A percentile compares a stretch with the other conserved stretches of the same genome.
Evolutionary conservation across 805 yeast species (phyloP).

Genomic region (Cyberlindnera japonica): DNA sequence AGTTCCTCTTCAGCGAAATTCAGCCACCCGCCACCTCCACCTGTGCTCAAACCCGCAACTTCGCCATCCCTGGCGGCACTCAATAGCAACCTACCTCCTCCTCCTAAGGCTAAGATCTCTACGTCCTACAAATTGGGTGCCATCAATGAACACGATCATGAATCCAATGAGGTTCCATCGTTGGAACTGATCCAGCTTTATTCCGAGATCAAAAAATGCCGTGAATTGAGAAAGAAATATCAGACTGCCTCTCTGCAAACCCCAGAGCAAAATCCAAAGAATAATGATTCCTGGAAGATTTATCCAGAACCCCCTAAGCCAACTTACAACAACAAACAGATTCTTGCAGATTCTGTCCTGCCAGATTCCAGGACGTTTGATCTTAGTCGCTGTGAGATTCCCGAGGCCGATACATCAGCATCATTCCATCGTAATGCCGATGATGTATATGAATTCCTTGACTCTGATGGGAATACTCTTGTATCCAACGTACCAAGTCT

Average conservation of each 20-base stretch:
- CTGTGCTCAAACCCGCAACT: slow-evolving; percentile 22
- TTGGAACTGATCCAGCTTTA: slow-evolving; percentile 64
- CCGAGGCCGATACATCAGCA: slow-evolving; percentile 44
- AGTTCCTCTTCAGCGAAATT: slow-evolving; percentile 35
- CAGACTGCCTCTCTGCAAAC: slow-evolving; percentile 68
- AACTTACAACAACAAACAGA: slow-evolving; percentile 68
- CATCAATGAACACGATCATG: slow-evolving; percentile 46
- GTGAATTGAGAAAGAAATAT: slow-evolving; percentile 74
- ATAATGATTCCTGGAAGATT: slow-evolving; percentile 64
- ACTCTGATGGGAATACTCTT: slow-evolving; percentile 31
- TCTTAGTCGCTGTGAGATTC: slow-evolving; percentile 38
- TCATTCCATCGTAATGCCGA: slow-evolving; percentile 49
- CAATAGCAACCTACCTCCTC: slow-evolving; percentile 40
- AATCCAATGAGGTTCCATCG: slow-evolving; percentile 57
- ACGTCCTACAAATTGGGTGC: slow-evolving; percentile 41
- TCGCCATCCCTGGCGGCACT: slow-evolving; percentile 39
- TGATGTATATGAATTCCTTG: slow-evolving; percentile 67
- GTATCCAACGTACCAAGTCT: slow-evolving; percentile 73
- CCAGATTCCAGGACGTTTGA: slow-evolving; percentile 44
- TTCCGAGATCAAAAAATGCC: slow-evolving; percentile 58
- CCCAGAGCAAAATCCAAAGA: slow-evolving; percentile 81
- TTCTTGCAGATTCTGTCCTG: slow-evolving; percentile 36
- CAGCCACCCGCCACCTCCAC: slow-evolving; percentile 38
- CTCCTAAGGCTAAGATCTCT: slow-evolving; percentile 28
- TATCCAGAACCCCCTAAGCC: slow-evolving; percentile 96